Evolutionary conservation across 352 stramenopile species (phyloP), one percentile per base, ranked within the genome.

Genomic region (Phytophthora pini): DNA sequence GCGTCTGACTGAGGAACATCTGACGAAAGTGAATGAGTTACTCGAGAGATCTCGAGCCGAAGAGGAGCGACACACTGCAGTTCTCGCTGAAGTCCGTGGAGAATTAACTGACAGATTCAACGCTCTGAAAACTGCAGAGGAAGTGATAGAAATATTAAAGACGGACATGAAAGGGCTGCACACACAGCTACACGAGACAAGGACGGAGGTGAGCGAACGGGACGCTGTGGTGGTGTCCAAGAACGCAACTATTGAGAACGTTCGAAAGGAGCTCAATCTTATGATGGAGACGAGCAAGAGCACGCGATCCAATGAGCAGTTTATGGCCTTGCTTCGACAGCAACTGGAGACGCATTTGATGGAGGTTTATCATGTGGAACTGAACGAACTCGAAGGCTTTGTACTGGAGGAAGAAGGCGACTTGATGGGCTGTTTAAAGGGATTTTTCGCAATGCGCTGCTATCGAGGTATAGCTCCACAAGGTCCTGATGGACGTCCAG

Each of bases 281-380:
- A 15, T 79, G 29, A 15, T 70, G 32, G 69, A 79, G 40, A 60
- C 61, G 1, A 68, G 38, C 26, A 58, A 70, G 34, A 43, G 15
- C 0, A 66, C 60, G 22, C 49, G 63, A 12, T 74, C 68, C 8
- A 70, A 65, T 5, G 70, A 78, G 10, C 63, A 77, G 13, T 64
- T 78, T 12, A 43, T 88, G 26, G 48, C 66, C 26, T 57, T 76
- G 5, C 29, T 88, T 17, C 73, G 70, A 26, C 79, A 89, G 45
- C 79, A 89, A 43, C 34, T 89, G 5, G 74, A 85, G 40, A 82
- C 78, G 9, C 71, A 82, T 17, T 9, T 85, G 46, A 77, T 67
- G 44, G 72, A 88, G 32, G 57, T 72, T 5, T 81, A 80, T 53
- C 68, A 77, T 10, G 22, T 87, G 2, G 50, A 77, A 26, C 44